Conservation (phyloP, 108 stramenopile species). For the Mediolabrus comicus region DNA sequence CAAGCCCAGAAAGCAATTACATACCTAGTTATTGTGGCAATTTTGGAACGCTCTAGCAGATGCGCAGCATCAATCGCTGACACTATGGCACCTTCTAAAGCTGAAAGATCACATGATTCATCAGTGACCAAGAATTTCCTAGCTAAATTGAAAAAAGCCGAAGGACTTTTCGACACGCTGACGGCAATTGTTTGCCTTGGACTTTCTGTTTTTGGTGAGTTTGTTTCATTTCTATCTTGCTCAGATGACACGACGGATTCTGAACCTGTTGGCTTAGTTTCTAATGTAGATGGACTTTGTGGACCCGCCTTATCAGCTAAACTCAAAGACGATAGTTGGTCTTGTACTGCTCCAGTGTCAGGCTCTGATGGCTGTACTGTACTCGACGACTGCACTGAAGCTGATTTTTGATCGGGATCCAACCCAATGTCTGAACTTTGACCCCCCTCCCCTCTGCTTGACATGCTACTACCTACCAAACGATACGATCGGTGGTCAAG, state of each 20-base stretch:
- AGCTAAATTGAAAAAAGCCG: slow-evolving; percentile 83
- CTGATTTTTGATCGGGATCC: slow-evolving; percentile 3
- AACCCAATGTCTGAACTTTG: slow-evolving; percentile 6
- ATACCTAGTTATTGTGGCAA: slow-evolving; percentile 76
- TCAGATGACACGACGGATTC: slow-evolving; percentile 26
- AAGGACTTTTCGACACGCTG: slow-evolving; percentile 78
- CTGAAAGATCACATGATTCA: slow-evolving; percentile 79
- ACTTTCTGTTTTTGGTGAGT: slow-evolving; percentile 1
- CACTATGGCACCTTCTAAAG: slow-evolving; percentile 84
- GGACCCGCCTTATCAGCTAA: slow-evolving; percentile 12
- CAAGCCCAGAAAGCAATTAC: slow-evolving; percentile 7
- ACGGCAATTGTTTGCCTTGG: slow-evolving; percentile 83
- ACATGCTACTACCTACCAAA: slow-evolving; percentile 12
- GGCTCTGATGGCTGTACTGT: neutral
- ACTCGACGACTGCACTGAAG: slow-evolving; percentile 10
- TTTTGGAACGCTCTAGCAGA: slow-evolving; percentile 76
- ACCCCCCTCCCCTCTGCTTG: slow-evolving; percentile 23
- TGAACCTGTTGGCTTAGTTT: slow-evolving; percentile 22
- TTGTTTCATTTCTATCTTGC: slow-evolving; percentile 15
- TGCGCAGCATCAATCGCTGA: slow-evolving; percentile 86
- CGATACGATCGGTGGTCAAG: neutral
- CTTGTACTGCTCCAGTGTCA: neutral
- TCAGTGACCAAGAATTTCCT: slow-evolving; percentile 82
- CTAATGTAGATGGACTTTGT: slow-evolving; percentile 14
- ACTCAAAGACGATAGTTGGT: slow-evolving; percentile 8